phyloP scores from a whole-genome alignment of 2,329 filamentous ascomycete genomes.

The Botrytis aclada region DNA sequence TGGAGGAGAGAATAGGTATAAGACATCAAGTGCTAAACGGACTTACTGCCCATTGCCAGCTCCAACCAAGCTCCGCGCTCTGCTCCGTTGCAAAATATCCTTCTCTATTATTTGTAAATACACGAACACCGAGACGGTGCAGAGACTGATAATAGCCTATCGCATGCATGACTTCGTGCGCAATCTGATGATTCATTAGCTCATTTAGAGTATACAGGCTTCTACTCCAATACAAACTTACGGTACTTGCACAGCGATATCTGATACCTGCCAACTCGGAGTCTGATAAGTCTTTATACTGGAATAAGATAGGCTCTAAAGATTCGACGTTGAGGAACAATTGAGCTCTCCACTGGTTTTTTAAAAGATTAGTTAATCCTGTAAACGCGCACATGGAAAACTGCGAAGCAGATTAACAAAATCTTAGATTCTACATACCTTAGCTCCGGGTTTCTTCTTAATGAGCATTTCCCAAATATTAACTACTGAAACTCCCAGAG shows the following conservation, averaged over 20 bases:
- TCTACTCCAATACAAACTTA: neutral
- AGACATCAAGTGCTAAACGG: too few relatives aligned
- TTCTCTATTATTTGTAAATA: neutral
- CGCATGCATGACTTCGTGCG: constrained; percentile 10
- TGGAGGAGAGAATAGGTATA: too few relatives aligned
- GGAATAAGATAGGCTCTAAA: neutral
- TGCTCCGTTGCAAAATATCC: constrained; percentile 3
- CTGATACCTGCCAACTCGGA: neutral
- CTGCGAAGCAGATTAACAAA: neutral
- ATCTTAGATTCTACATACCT: neutral
- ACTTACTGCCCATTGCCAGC: constrained; percentile 13
- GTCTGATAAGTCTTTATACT: neutral
- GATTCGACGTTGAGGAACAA: neutral
- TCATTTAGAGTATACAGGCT: neutral
- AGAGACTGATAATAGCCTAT: constrained; percentile 9
- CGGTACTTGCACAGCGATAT: constrained; percentile 5
- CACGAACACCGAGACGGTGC: neutral
- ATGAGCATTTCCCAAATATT: constrained; percentile 6
- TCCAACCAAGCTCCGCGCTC: constrained; percentile 8
- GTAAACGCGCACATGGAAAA: neutral
- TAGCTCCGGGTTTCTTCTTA: neutral
- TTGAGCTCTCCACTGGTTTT: neutral
- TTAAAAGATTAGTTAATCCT: neutral
- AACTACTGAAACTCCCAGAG: neutral
- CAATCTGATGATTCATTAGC: neutral